Evolutionary conservation across 2,329 filamentous ascomycete species (phyloP).

Genomic region (Fusarium pseudocircinatum): DNA sequence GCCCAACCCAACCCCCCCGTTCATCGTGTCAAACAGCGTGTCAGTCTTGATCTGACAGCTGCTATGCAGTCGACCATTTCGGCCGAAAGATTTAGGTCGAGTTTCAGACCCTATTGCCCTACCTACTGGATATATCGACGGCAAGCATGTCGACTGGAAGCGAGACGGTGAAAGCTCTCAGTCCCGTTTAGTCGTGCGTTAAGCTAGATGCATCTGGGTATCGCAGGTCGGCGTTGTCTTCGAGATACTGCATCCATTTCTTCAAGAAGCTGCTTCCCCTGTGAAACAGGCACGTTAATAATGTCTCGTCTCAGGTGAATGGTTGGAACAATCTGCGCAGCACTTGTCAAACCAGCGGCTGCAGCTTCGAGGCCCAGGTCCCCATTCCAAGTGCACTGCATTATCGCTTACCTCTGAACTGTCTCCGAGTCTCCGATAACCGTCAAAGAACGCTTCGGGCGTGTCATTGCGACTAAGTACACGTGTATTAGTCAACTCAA

Average conservation of each 20-base stretch:
- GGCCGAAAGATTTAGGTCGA: conserved; percentile 11
- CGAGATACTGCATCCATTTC: conserved; percentile 89
- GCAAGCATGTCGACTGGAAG: not conserved
- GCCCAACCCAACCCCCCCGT: too few relatives aligned
- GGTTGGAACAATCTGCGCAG: conserved; percentile 33
- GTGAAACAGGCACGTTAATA: conserved; percentile 32
- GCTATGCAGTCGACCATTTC: conserved; percentile 4
- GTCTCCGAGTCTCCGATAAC: conserved; percentile 96
- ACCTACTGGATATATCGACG: not conserved
- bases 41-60: conserved; percentile 3
- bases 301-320: conserved; percentile 35
- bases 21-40: conserved; percentile 2
- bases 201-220: conserved; percentile 76
- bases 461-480: conserved; percentile 94
- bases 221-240: conserved; percentile 88
- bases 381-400: conserved; percentile 3
- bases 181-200: conserved; percentile 24
- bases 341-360: conserved; percentile 21
- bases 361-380: conserved; percentile 13
- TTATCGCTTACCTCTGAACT: conserved; percentile 77
- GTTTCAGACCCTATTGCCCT: not conserved
- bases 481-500: conserved; percentile 32
- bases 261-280: conserved; percentile 89
- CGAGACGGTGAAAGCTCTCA: not conserved
- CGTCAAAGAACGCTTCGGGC: conserved; percentile 88